Percentiles rank a stretch among this genome's conserved stretches.
Conservation (phyloP, 306 rosid genomes). For the Citrullus mucosospermus region DNA sequence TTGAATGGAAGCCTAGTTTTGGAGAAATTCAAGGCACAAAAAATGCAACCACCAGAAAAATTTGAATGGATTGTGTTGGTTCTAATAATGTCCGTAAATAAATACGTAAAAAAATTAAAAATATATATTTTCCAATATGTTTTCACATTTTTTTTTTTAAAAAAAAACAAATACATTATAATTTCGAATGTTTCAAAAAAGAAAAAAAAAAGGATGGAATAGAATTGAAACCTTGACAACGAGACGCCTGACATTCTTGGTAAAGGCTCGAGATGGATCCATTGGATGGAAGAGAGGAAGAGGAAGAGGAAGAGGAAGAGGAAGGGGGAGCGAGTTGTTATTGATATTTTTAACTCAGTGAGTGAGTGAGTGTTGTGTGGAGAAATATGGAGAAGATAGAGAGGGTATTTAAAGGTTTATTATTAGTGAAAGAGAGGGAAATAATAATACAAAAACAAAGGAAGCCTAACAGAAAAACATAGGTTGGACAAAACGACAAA, state of each 20-base stretch:
- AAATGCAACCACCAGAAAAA: neutral
- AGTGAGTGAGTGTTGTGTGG: neutral
- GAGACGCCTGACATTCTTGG: constrained; percentile 5
- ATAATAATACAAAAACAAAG: neutral
- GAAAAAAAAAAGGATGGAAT: neutral
- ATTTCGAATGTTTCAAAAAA: neutral
- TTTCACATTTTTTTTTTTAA: no score
- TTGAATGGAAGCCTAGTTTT: neutral
- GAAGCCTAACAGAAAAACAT: neutral
- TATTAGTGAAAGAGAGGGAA: neutral
- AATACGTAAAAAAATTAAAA: neutral
- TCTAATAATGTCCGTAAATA: neutral
- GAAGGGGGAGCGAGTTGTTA: neutral
- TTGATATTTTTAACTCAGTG: neutral
- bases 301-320: no score
- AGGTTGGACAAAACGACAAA: neutral
- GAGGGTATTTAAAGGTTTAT: neutral
- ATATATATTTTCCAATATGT: no score
- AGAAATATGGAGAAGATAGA: neutral
- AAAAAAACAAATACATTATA: neutral
- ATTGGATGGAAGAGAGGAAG: neutral
- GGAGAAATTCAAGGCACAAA: neutral
- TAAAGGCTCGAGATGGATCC: constrained; percentile 48
- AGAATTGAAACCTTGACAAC: constrained; percentile 2
- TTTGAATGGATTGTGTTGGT: neutral